These are phyloP conservation scores for Lactifluus subvellereus DNA, from an alignment of 768 basidiomycete genomes.

Conservation along the genomic window DNA sequence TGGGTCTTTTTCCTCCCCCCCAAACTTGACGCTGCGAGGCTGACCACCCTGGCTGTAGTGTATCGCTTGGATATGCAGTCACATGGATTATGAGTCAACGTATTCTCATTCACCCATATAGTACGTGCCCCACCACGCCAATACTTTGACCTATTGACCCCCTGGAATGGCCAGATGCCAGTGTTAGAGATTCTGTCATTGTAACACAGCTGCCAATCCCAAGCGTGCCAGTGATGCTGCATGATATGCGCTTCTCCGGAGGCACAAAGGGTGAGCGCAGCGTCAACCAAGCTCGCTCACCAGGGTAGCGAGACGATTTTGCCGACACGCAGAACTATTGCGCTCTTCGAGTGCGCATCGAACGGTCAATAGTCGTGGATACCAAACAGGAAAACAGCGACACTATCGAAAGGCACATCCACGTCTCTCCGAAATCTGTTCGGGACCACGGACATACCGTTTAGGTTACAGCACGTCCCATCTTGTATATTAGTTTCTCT, in stretches of 20 bases:
- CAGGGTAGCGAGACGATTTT: background rate
- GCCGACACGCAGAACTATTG: conserved; percentile 7
- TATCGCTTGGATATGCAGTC: conserved; percentile 14
- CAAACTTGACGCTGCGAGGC: no score
- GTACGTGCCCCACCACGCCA: conserved; percentile 22
- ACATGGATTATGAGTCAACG: conserved; percentile 35
- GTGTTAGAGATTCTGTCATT: no score
- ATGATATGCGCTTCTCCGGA: no score
- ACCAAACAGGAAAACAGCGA: background rate
- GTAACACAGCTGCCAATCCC: no score
- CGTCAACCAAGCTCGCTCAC: no score
- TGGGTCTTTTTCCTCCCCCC: background rate
- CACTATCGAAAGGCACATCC: background rate
- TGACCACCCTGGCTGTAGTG: no score
- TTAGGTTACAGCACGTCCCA: background rate
- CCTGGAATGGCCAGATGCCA: background rate
- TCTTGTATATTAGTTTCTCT: no score
- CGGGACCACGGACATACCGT: background rate
- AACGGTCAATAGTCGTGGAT: conserved; percentile 7
- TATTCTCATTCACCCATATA: conserved; percentile 32
- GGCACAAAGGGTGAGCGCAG: no score
- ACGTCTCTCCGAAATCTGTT: background rate
- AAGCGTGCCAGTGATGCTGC: no score
- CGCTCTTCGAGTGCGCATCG: conserved; percentile 22
- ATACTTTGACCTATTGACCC: background rate